Evolutionary conservation across 257 asterid genomes (phyloP).

Genomic region (Echium plantagineum): DNA sequence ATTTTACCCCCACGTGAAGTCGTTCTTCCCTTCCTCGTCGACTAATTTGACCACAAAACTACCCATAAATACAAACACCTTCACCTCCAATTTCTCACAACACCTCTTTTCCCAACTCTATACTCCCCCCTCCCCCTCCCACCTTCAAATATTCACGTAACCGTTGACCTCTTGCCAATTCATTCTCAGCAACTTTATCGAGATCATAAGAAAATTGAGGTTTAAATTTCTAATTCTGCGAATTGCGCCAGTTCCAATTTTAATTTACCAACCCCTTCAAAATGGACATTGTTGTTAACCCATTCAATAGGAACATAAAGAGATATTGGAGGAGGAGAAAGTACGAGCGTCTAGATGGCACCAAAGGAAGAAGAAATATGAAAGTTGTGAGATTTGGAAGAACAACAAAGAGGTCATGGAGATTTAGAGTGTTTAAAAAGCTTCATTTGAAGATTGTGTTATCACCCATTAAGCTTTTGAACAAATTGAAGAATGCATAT

Average conservation of each 20-base stretch:
- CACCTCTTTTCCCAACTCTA: neutral
- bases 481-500: conserved; percentile 23
- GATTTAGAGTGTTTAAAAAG: conserved; percentile 14
- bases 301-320: conserved; percentile 1
- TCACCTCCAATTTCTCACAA: neutral
- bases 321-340: conserved; percentile 21
- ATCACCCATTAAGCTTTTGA: conserved; percentile 25
- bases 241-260: too few relatives aligned
- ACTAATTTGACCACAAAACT: neutral
- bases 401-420: conserved; percentile 15
- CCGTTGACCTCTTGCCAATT: too few relatives aligned
- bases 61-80: neutral
- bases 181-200: too few relatives aligned
- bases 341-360: conserved; percentile 14
- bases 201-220: too few relatives aligned
- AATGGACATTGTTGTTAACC: neutral
- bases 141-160: too few relatives aligned
- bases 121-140: too few relatives aligned
- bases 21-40: too few relatives aligned
- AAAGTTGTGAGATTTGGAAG: conserved; percentile 19
- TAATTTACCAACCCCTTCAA: neutral
- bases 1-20: too few relatives aligned
- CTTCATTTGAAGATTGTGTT: conserved; percentile 14
- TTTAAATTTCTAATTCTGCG: too few relatives aligned
- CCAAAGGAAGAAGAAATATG: conserved; percentile 4